Percentiles rank a stretch among this genome's conserved stretches.
Evolutionary conservation across 2,329 filamentous ascomycete species (phyloP).

Genomic region (Pezicula neosporulosa): DNA sequence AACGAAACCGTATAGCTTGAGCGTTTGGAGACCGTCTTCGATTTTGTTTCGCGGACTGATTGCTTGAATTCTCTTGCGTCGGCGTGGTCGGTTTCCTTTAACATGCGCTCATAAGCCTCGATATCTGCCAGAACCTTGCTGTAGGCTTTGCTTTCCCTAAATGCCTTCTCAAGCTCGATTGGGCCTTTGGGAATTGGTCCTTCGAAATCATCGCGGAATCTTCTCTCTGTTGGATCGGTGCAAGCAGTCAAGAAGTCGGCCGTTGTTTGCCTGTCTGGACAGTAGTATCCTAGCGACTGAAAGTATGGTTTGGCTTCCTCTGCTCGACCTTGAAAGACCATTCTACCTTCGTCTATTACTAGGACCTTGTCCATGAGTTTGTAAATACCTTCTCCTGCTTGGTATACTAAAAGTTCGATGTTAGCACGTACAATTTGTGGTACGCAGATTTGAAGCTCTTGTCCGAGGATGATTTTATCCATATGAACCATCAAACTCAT

Average conservation of each 20-base stretch:
- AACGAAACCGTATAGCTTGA: constrained; percentile 77
- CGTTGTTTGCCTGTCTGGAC: constrained; percentile 57
- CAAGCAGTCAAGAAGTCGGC: constrained; percentile 76
- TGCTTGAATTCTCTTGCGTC: constrained; percentile 64
- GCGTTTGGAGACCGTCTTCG: constrained; percentile 62
- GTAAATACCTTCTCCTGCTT: constrained; percentile 67
- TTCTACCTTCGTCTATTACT: constrained; percentile 69
- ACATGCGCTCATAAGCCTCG: constrained; percentile 52
- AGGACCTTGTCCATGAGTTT: constrained; percentile 77
- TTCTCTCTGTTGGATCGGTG: constrained; percentile 69
- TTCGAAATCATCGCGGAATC: constrained; percentile 59
- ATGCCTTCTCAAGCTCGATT: constrained; percentile 61
- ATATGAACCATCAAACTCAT: too few relatives aligned
- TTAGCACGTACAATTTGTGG: too few relatives aligned
- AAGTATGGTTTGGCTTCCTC: constrained; percentile 63
- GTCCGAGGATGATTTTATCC: too few relatives aligned
- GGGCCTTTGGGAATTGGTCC: constrained; percentile 57
- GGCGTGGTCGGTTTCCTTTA: constrained; percentile 52
- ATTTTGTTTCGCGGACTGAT: constrained; percentile 64
- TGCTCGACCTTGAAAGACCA: constrained; percentile 63
- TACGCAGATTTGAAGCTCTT: too few relatives aligned
- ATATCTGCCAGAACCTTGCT: constrained; percentile 59
- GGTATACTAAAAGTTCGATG: constrained; percentile 44
- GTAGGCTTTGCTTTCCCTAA: constrained; percentile 60
- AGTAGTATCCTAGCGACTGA: constrained; percentile 58